Base-by-base conservation (phyloP, 768 basidiomycete species). In the Psilocybe cubensis region DNA sequence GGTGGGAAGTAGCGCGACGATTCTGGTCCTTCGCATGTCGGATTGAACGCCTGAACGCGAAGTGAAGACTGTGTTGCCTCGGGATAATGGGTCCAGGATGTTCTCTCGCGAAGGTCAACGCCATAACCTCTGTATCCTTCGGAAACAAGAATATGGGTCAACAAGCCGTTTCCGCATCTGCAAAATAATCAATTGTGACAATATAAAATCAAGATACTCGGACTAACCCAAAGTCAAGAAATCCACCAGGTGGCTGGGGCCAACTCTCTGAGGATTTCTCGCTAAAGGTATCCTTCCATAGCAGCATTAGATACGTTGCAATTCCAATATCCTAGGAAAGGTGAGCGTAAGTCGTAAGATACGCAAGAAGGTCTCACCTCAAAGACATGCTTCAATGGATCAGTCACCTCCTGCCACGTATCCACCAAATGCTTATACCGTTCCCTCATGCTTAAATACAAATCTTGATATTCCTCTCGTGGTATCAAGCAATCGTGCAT, bases 151-250 rank as follows among this genome's bases (percentile, higher is more conserved):
- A 97, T 94, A 65, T 97, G 94, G 0, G 92, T 92, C 27, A 98
- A 80, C 3, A 98, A 80, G 1, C 94, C 96, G 62, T 98, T 98
- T 0, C 96, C 96, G 66, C 94, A 94, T 20, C 93, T 95, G 60
- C 40, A 14, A 10, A 17, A 27, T 1, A 35, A 38, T 8, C 33
- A 23, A 18, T 17, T 50, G 27, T 46, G 24, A 3, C 21, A 17
- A 33, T 11, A 40, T 29, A 24, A 27, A 46, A 29, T 5, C 51
- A 12, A 10, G 9, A 28, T 10, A 56, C 49, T 44, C 18, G 14
- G 23, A 70, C 81, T 52, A 66, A 94, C 81, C 96, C 96, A 8
- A 97, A 78, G 69, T 98, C 96, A 38, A 96, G 68, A 63, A 97
- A 98, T 5, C 95, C 96, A 0, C 85, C 86, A 0, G 85, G 81